Conservation (phyloP, 129 eudicot species). For the Saposhnikovia divaricata region DNA sequence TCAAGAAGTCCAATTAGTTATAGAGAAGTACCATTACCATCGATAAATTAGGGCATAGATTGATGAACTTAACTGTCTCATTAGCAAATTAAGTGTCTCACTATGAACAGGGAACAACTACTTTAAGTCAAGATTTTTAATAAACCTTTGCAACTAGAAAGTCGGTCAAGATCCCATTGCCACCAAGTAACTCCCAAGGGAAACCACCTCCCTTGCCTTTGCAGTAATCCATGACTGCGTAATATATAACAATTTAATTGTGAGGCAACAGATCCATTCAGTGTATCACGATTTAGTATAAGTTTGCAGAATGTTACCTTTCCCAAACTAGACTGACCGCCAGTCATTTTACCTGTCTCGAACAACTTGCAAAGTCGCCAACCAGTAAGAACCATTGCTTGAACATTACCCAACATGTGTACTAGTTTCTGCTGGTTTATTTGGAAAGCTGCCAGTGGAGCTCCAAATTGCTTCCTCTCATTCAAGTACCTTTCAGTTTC, state of each 20-base stretch:
- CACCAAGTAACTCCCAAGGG: constrained; percentile 95
- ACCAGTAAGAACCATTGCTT: constrained; percentile 85
- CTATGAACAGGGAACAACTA: background rate
- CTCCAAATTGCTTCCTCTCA: constrained; percentile 98
- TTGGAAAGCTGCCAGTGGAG: constrained; percentile 97
- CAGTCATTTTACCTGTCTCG: constrained; percentile 91
- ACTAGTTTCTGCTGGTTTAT: constrained; percentile 88
- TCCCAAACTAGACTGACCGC: constrained; percentile 96
- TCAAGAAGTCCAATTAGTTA: background rate
- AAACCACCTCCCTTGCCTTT: constrained; percentile 82
- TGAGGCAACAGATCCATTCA: background rate
- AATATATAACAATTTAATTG: background rate
- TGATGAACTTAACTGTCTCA: background rate
- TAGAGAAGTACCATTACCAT: no score
- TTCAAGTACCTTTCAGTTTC: constrained; percentile 55
- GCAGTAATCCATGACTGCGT: constrained; percentile 74
- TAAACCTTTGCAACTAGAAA: constrained; percentile 91
- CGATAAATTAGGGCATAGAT: background rate
- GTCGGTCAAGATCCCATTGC: constrained; percentile 88
- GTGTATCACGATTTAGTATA: background rate
- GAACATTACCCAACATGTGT: constrained; percentile 82
- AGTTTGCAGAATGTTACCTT: constrained; percentile 34
- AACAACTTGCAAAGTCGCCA: constrained; percentile 99
- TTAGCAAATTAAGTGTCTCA: background rate
- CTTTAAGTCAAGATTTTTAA: background rate